Base-by-base conservation (phyloP, 306 rosid genomes). In the Casuarina equisetifolia region DNA sequence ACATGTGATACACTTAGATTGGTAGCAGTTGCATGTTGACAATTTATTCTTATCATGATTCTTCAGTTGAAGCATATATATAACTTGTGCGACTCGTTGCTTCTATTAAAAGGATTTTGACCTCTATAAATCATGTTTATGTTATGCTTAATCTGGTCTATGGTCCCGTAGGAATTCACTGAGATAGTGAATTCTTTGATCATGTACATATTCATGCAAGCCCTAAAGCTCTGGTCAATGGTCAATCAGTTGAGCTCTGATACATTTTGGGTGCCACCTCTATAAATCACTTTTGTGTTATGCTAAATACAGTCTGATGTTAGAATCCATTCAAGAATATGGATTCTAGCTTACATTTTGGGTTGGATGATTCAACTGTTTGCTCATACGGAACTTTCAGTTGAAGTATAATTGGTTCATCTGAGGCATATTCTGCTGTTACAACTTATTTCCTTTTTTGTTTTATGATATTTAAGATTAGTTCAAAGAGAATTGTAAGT, bases 401-500 rank as follows among this genome's bases (percentile, higher is more conserved):
- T 16, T 36, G n/a, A 57, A 20, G 63, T n/a, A 6, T 17, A 13
- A 48, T 38, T 76, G 59, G 6, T 73, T 49, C 42, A 38, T 43
- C n/a, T 25, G 5, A 58, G 25, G 64, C 39, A 9, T 8, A 19
- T 52, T 25, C 64, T 58, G 39, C 11, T 20, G 39, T 20, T 20
- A 58, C 20, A 25, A 58, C 3, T 25, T 58, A 32, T 68, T 25
- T 25, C 11, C 67, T 36, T 13, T 12, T 36, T 69, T 40, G 48
- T 53, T 77, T 44, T 36, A 46, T 16, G 25, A 57, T 25, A 15
- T 57, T 57, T 57, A 57, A 57, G 64, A 58, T 58, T 70, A 54
- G 46, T 73, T 64, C 75, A 73, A 53, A 15, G 66, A 58, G 20
- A 58, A 58, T 20, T 58, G 20, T 58, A 58, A n/a, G 36, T 58